Conservation (phyloP, 495 filamentous ascomycete genomes). For the Aspergillus hancockii region DNA sequence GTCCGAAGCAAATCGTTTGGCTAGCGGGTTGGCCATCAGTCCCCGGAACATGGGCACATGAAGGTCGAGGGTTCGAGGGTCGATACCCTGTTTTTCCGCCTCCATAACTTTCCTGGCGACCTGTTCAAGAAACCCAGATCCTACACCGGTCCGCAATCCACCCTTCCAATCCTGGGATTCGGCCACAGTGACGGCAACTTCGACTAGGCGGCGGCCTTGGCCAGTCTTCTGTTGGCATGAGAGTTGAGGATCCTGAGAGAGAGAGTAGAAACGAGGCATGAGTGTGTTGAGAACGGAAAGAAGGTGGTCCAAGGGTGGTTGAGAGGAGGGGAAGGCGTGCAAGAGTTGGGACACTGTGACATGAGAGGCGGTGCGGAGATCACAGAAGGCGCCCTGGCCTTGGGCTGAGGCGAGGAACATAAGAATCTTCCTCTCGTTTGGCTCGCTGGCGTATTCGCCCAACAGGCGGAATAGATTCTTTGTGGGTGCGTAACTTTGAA, state of each 20-base stretch:
- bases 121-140: constrained; percentile 83
- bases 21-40: constrained; percentile 96
- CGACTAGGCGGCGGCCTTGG: constrained; percentile 78
- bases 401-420: constrained; percentile 83
- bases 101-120: constrained; percentile 69
- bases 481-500: constrained; percentile 88
- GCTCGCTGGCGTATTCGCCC: constrained; percentile 78
- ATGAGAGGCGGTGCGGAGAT: constrained; percentile 87
- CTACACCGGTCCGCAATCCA: constrained; percentile 67
- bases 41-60: constrained; percentile 96
- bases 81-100: constrained; percentile 58
- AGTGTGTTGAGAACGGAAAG: constrained; percentile 78
- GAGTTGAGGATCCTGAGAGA: constrained; percentile 92
- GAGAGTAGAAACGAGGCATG: constrained; percentile 97
- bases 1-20: constrained; percentile 82
- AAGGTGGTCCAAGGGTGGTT: constrained; percentile 79
- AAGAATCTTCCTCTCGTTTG: constrained; percentile 84
- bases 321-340: constrained; percentile 86
- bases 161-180: constrained; percentile 78
- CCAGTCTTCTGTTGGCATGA: constrained; percentile 67
- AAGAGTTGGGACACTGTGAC: constrained; percentile 82
- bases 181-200: constrained; percentile 93
- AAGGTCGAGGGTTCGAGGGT: constrained; percentile 55
- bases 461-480: constrained; percentile 85
- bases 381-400: constrained; percentile 91